A percentile compares a stretch with the other conserved stretches of the same genome.
These are phyloP conservation scores for Aspergillus vadensis DNA, from an alignment of 2,329 filamentous ascomycete genomes.

Conservation along the genomic window DNA sequence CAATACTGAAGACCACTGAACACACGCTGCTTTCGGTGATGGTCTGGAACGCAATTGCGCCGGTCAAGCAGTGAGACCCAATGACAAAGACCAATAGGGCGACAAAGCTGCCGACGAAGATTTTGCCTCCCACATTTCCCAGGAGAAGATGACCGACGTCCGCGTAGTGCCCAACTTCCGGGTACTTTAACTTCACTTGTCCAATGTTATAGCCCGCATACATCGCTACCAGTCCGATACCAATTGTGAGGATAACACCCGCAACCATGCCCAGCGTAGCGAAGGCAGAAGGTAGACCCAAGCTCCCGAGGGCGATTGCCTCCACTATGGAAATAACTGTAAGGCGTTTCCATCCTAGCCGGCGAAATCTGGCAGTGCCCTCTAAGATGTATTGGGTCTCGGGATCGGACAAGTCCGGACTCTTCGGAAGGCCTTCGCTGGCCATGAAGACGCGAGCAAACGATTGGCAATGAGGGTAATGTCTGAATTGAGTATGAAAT, in stretches of 20 bases:
- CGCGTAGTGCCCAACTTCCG: constrained; percentile 45
- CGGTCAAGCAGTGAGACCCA: constrained; percentile 49
- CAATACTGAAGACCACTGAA: constrained; percentile 40
- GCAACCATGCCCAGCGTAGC: constrained; percentile 49
- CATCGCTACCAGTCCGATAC: constrained; percentile 41
- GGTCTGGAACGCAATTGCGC: constrained; percentile 48
- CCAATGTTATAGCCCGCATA: constrained; percentile 47
- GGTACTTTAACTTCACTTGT: constrained; percentile 38
- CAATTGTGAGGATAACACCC: constrained; percentile 46
- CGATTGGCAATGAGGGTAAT: not conserved
- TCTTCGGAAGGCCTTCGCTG: not conserved
- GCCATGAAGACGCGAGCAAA: not conserved
- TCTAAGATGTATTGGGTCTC: constrained; percentile 2
- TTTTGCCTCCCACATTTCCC: constrained; percentile 44
- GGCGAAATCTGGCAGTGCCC: constrained; percentile 18
- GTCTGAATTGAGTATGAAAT: not conserved
- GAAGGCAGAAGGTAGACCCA: constrained; percentile 49
- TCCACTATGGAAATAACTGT: constrained; percentile 53
- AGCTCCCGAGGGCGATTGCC: constrained; percentile 50
- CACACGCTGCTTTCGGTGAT: constrained; percentile 44
- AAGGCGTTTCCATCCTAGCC: constrained; percentile 53
- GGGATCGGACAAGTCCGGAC: constrained; percentile 1
- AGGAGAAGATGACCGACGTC: constrained; percentile 47
- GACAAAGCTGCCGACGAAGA: constrained; percentile 45
- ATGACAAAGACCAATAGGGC: constrained; percentile 45